phyloP scores from a whole-genome alignment of 805 yeast species.

The Metschnikowia bowlesiae region DNA sequence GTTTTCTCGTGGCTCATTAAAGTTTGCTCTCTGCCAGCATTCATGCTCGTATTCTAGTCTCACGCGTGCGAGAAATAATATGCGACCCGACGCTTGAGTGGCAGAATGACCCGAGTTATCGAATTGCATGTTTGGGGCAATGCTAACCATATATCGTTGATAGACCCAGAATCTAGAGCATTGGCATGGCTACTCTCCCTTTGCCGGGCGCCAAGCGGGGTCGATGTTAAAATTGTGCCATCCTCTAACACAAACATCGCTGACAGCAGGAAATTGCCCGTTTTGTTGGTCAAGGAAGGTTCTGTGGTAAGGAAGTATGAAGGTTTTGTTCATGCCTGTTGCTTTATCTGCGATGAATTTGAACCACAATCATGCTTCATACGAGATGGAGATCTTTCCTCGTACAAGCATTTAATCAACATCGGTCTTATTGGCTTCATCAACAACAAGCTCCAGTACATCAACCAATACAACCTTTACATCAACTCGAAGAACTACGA shows the following conservation, averaged over 20 bases:
- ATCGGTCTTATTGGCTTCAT: constrained; percentile 42
- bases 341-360: constrained; percentile 21
- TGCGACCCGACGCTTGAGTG: not conserved
- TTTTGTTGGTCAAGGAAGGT: constrained; percentile 23
- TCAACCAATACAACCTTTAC: constrained; percentile 55
- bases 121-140: constrained; percentile 55
- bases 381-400: constrained; percentile 10
- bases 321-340: constrained; percentile 39
- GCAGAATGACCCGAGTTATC: constrained; percentile 1
- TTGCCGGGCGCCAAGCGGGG: constrained; percentile 14
- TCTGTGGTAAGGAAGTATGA: constrained; percentile 24
- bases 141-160: constrained; percentile 33
- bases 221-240: constrained; percentile 37
- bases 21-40: not conserved
- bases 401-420: constrained; percentile 33
- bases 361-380: constrained; percentile 12
- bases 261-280: constrained; percentile 47
- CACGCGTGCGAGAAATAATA: constrained; percentile 1
- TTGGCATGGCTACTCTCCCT: constrained; percentile 37
- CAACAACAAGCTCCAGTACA: constrained; percentile 36
- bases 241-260: constrained; percentile 58
- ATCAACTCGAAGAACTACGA: constrained; percentile 57
- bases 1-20: not conserved
- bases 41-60: not conserved
- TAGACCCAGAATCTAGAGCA: constrained; percentile 53